Evolutionary conservation across 164 flowering plant species (phyloP).

Genomic region (Chimonanthus praecox): DNA sequence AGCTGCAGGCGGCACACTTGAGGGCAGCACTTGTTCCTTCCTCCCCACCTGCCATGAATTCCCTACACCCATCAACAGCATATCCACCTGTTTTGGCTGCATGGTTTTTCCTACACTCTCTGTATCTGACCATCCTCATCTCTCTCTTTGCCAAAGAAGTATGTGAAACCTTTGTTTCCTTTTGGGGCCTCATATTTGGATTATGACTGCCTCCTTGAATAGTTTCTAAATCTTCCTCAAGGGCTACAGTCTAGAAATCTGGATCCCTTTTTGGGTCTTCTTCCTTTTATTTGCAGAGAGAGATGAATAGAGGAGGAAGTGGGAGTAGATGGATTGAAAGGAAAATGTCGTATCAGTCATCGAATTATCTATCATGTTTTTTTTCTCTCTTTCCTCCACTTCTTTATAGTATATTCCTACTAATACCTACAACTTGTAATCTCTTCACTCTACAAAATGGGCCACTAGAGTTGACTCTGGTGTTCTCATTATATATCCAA

Average conservation of each 20-base stretch:
- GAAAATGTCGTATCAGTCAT: no score
- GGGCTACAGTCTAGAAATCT: neutral
- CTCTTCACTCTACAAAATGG: no score
- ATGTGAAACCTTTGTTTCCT: constrained; percentile 15
- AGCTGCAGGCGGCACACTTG: constrained; percentile 33
- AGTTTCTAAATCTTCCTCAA: constrained; percentile 5
- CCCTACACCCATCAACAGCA: constrained; percentile 32
- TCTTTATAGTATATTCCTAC: no score
- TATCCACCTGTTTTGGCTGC: constrained; percentile 35
- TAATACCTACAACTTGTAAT: no score
- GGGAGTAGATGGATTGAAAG: no score
- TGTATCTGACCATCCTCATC: constrained; percentile 17
- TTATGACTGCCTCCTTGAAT: neutral
- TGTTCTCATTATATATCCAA: no score
- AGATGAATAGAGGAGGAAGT: neutral
- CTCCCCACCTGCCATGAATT: constrained; percentile 34
- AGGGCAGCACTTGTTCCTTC: constrained; percentile 34
- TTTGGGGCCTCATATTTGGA: constrained; percentile 18
- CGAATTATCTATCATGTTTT: no score
- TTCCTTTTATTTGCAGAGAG: constrained; percentile 4
- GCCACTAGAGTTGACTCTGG: no score
- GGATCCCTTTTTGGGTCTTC: constrained; percentile 4
- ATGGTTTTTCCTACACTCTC: constrained; percentile 35
- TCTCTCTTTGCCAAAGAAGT: constrained; percentile 13
- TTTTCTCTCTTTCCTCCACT: no score